A percentile compares a stretch with the other conserved stretches of the same genome.
phyloP scores from a whole-genome alignment of 2,329 filamentous ascomycete genomes.

The Trichoderma arundinaceum region DNA sequence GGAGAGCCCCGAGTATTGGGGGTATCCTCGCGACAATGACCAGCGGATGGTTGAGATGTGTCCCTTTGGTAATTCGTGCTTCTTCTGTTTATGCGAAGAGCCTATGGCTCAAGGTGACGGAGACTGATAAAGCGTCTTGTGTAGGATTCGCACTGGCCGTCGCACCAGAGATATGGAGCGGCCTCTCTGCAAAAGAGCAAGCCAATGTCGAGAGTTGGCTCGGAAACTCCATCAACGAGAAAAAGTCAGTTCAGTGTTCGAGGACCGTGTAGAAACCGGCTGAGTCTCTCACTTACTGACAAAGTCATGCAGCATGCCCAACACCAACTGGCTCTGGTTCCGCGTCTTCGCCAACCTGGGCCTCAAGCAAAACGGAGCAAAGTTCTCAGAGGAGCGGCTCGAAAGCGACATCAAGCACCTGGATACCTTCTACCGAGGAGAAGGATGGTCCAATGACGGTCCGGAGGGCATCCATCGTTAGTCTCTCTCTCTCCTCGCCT shows the following conservation, averaged over 20 bases:
- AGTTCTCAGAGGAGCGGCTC: slow-evolving; percentile 71
- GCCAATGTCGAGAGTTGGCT: slow-evolving; percentile 73
- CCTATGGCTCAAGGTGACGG: neutral
- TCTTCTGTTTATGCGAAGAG: neutral
- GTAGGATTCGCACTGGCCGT: slow-evolving; percentile 72
- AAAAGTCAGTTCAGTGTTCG: slow-evolving; percentile 56
- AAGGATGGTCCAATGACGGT: slow-evolving; percentile 82
- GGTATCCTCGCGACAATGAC: slow-evolving; percentile 74
- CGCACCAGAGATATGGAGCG: slow-evolving; percentile 69
- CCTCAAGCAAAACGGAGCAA: slow-evolving; percentile 74
- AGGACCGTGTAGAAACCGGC: neutral
- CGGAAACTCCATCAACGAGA: slow-evolving; percentile 76
- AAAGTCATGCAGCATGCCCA: slow-evolving; percentile 64
- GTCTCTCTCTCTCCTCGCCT: slow-evolving; percentile 34
- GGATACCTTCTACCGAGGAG: slow-evolving; percentile 81
- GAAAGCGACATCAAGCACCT: slow-evolving; percentile 78
- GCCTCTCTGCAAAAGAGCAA: slow-evolving; percentile 65
- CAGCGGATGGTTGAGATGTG: slow-evolving; percentile 76
- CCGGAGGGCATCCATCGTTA: slow-evolving; percentile 74
- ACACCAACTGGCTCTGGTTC: slow-evolving; percentile 78
- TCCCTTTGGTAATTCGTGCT: slow-evolving; percentile 61
- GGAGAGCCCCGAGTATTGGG: slow-evolving; percentile 74
- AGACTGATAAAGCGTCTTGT: neutral
- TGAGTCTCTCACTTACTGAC: neutral
- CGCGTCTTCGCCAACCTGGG: slow-evolving; percentile 83